A percentile compares a stretch with the other conserved stretches of the same genome.
phyloP scores from a whole-genome alignment of 257 asterid species.

The Apocynum venetum region DNA sequence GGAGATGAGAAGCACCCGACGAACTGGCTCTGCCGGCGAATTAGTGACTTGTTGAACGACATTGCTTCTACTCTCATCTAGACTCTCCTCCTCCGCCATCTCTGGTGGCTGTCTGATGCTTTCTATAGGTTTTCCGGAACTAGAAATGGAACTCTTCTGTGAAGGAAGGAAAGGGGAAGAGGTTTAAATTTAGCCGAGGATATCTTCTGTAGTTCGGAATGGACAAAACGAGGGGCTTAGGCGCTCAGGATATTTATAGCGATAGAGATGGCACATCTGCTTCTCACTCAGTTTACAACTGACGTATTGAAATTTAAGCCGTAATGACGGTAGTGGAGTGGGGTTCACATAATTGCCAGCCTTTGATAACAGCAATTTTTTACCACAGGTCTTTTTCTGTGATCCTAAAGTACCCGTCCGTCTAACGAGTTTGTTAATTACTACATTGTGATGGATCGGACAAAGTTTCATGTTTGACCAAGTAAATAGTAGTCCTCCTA shows the following conservation, averaged over 20 bases:
- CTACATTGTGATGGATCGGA: too few relatives aligned
- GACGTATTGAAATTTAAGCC: not conserved
- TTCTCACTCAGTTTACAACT: not conserved
- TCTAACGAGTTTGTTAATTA: too few relatives aligned
- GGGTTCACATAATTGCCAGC: not conserved
- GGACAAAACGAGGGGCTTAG: not conserved
- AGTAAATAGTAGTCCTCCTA: too few relatives aligned
- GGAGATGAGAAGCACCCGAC: constrained; percentile 64
- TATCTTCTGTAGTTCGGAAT: not conserved
- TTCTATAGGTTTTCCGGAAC: not conserved
- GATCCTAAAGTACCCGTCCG: not conserved
- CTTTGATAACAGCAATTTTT: not conserved
- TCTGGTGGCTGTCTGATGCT: not conserved
- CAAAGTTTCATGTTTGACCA: too few relatives aligned
- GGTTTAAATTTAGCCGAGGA: not conserved
- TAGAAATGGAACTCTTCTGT: not conserved
- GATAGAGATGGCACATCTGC: constrained; percentile 5
- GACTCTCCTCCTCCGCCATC: constrained; percentile 52
- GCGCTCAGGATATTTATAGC: constrained; percentile 4
- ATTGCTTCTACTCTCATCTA: constrained; percentile 17
- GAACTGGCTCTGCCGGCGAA: constrained; percentile 32
- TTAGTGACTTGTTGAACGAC: constrained; percentile 32
- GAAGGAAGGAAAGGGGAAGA: not conserved
- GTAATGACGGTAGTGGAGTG: not conserved
- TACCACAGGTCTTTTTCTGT: not conserved